phyloP scores from a whole-genome alignment of 2,329 filamentous ascomycete genomes.

The Phyllachora maydis region DNA sequence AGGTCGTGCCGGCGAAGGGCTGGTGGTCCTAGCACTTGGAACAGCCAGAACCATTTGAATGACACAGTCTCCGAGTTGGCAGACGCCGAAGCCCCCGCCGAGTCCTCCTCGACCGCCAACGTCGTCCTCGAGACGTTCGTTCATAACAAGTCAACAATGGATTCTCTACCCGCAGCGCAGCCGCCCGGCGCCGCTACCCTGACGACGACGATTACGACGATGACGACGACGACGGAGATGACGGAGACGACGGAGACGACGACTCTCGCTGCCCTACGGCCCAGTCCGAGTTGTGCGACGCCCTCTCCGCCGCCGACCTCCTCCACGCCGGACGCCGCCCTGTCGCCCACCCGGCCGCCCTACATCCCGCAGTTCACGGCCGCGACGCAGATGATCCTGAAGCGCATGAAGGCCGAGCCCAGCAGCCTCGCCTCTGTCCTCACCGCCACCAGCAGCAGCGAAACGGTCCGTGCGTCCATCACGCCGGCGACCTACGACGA shows the following conservation, averaged over 20 bases:
- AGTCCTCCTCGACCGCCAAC: neutral
- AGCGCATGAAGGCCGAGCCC: slow-evolving; percentile 14
- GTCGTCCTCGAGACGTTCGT: no score
- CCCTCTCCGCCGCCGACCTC: slow-evolving; percentile 1
- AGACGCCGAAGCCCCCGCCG: slow-evolving; percentile 13
- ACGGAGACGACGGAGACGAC: neutral
- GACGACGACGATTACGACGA: neutral
- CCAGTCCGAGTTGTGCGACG: neutral
- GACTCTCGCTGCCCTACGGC: neutral
- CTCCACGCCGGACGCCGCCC: neutral
- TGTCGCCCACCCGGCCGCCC: slow-evolving; percentile 3
- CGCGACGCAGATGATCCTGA: slow-evolving; percentile 18
- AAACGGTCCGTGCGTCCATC: slow-evolving; percentile 9
- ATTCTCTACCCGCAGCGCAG: no score
- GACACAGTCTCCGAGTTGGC: no score
- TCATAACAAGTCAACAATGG: no score
- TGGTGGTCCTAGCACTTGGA: no score
- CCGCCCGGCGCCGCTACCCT: neutral
- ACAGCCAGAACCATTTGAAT: no score
- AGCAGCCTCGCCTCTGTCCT: slow-evolving; percentile 13
- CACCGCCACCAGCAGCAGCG: slow-evolving; percentile 11
- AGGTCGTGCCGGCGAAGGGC: no score
- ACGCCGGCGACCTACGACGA: slow-evolving; percentile 15
- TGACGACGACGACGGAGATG: neutral
- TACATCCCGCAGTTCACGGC: slow-evolving; percentile 12